These are phyloP conservation scores for Russula lepida DNA, from an alignment of 768 basidiomycete genomes.

Conservation along the genomic window DNA sequence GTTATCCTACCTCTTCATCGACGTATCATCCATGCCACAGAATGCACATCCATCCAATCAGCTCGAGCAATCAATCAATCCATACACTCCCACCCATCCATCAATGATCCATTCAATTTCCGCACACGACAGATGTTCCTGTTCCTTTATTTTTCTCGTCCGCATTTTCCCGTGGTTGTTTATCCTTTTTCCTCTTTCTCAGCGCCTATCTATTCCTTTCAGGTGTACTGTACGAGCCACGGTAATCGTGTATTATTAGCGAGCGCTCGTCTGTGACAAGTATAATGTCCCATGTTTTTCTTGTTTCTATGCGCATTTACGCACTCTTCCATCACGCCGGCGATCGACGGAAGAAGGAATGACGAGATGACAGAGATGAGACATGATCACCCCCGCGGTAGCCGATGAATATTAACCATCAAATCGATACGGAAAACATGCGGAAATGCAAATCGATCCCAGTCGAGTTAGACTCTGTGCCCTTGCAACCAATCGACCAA, in stretches of 20 bases:
- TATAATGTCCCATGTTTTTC: constrained; percentile 9
- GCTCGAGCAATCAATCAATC: background rate
- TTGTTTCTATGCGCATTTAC: background rate
- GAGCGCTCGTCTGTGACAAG: constrained; percentile 17
- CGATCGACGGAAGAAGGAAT: no score
- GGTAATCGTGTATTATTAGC: constrained; percentile 19
- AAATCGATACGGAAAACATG: background rate
- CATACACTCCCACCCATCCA: background rate
- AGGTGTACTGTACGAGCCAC: constrained; percentile 16
- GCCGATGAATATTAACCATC: background rate
- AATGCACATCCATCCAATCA: constrained; percentile 1
- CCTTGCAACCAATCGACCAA: background rate
- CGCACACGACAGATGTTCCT: background rate
- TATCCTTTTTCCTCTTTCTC: background rate
- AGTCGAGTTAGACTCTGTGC: background rate
- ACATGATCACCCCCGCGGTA: background rate
- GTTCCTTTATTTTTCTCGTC: background rate
- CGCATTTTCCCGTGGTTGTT: background rate
- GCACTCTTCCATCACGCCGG: background rate
- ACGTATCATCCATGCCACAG: background rate
- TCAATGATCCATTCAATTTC: background rate
- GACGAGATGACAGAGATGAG: background rate
- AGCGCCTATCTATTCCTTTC: constrained; percentile 16
- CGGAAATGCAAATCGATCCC: background rate
- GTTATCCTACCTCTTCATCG: constrained; percentile 7